Percentiles rank a stretch among this genome's conserved stretches.
phyloP scores from a whole-genome alignment of 495 filamentous ascomycete species.

The Neurospora sp. region DNA sequence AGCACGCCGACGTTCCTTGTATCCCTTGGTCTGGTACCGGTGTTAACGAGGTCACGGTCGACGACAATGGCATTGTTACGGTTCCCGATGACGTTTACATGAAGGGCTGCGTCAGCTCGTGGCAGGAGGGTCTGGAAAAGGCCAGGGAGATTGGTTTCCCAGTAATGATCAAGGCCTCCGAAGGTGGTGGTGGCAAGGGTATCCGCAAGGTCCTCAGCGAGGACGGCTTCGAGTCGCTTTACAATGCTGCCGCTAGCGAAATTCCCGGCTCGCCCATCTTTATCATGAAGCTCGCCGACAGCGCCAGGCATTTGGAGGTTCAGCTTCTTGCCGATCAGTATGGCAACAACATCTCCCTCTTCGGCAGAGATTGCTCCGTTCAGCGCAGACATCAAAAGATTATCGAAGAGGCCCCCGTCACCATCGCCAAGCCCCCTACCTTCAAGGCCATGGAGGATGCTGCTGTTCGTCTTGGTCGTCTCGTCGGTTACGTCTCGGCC shows the following conservation, averaged over 20 bases:
- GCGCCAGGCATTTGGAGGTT: slow-evolving; percentile 93
- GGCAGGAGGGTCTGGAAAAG: slow-evolving; percentile 79
- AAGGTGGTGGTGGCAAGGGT: slow-evolving; percentile 98
- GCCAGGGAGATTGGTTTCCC: slow-evolving; percentile 92
- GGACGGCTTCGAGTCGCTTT: slow-evolving; percentile 72
- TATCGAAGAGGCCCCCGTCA: slow-evolving; percentile 97
- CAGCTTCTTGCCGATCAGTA: slow-evolving; percentile 97
- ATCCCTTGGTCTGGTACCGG: slow-evolving; percentile 98
- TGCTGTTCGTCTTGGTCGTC: slow-evolving; percentile 81
- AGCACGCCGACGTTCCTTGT: slow-evolving; percentile 93
- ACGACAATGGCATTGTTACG: slow-evolving; percentile 79
- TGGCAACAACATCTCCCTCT: slow-evolving; percentile 98
- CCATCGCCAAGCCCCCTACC: slow-evolving; percentile 77
- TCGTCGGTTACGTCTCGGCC: slow-evolving; percentile 97
- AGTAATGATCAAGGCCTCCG: slow-evolving; percentile 99
- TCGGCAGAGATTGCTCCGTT: slow-evolving; percentile 97
- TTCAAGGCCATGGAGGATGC: slow-evolving; percentile 97
- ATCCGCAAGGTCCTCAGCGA: slow-evolving; percentile 91
- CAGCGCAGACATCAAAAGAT: slow-evolving; percentile 99
- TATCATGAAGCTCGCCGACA: slow-evolving; percentile 98
- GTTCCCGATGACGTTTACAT: slow-evolving; percentile 79
- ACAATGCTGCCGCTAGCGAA: slow-evolving; percentile 92
- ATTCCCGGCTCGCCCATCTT: slow-evolving; percentile 99
- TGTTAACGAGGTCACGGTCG: slow-evolving; percentile 70
- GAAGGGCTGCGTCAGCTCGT: slow-evolving; percentile 80